A percentile compares a stretch with the other conserved stretches of the same genome.
These are phyloP conservation scores for Blumeriella jaapii DNA, from an alignment of 2,329 filamentous ascomycete species.

Conservation along the genomic window DNA sequence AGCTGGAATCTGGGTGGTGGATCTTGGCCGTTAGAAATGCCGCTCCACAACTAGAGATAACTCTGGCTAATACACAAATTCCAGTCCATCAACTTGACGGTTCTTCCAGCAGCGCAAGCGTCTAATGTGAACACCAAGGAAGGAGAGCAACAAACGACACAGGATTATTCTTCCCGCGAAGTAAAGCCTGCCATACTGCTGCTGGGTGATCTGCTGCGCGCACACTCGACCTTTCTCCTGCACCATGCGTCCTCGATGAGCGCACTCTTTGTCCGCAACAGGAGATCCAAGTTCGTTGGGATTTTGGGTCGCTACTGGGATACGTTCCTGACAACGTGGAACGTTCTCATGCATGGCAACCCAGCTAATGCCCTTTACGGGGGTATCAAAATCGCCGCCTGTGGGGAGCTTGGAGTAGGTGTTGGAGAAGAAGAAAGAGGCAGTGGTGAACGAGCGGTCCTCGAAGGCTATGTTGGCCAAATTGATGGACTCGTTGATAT, in stretches of 20 bases:
- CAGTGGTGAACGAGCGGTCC: constrained; percentile 82
- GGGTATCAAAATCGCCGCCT: constrained; percentile 78
- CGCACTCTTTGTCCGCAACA: constrained; percentile 53
- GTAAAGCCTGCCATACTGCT: constrained; percentile 73
- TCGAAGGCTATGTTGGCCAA: constrained; percentile 73
- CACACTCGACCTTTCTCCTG: constrained; percentile 73
- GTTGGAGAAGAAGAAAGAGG: constrained; percentile 94
- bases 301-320: constrained; percentile 77
- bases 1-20: constrained; percentile 92
- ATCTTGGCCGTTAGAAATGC: constrained; percentile 64
- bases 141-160: constrained; percentile 21
- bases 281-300: constrained; percentile 57
- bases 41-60: neutral
- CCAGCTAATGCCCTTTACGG: constrained; percentile 69
- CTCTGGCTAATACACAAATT: constrained; percentile 10
- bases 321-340: constrained; percentile 60
- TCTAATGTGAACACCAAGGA: constrained; percentile 15
- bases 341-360: constrained; percentile 81
- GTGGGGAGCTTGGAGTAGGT: constrained; percentile 83
- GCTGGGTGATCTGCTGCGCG: constrained; percentile 68
- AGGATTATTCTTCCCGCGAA: constrained; percentile 83
- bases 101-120: constrained; percentile 42
- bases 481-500: constrained; percentile 81
- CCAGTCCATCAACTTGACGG: constrained; percentile 72
- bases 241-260: constrained; percentile 73